A percentile compares a stretch with the other conserved stretches of the same genome.
phyloP scores from a whole-genome alignment of 2,329 filamentous ascomycete species.

The Fusarium camptoceras region DNA sequence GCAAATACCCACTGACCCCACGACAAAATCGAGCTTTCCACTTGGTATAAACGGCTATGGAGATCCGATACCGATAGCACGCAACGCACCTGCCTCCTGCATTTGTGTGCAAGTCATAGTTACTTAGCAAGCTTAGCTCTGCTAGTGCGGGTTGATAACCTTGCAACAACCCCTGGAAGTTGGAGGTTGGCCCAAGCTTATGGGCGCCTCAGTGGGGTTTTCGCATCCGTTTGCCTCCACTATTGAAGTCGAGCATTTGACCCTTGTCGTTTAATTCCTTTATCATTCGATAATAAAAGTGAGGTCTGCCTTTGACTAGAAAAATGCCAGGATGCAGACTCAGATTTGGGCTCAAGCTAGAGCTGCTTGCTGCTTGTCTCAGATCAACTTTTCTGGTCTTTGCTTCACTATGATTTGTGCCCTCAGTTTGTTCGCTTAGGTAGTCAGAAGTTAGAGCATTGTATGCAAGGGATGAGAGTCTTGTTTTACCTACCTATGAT shows the following conservation, averaged over 20 bases:
- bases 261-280: slow-evolving; percentile 16
- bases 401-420: slow-evolving; percentile 19
- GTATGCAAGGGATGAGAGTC: slow-evolving; percentile 3
- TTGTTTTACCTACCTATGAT: slow-evolving; percentile 5
- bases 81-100: slow-evolving; percentile 31
- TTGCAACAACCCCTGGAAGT: slow-evolving; percentile 20
- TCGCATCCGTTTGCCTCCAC: slow-evolving; percentile 19
- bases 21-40: slow-evolving; percentile 12
- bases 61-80: slow-evolving; percentile 30
- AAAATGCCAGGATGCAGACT: slow-evolving; percentile 31
- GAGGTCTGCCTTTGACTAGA: slow-evolving; percentile 20
- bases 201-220: slow-evolving; percentile 22
- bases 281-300: slow-evolving; percentile 37
- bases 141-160: slow-evolving; percentile 16
- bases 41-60: slow-evolving; percentile 19
- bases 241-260: slow-evolving; percentile 14
- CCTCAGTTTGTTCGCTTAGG: slow-evolving; percentile 12
- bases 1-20: slow-evolving; percentile 14
- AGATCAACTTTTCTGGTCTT: slow-evolving; percentile 20
- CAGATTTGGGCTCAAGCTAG: slow-evolving; percentile 37
- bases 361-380: slow-evolving; percentile 12
- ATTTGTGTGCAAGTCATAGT: slow-evolving; percentile 36
- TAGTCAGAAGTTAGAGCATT: background rate
- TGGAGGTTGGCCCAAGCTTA: slow-evolving; percentile 30
- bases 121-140: slow-evolving; percentile 32